Evolutionary conservation across 345 rosid genomes (phyloP).

Genomic region (Lepidium didymum): DNA sequence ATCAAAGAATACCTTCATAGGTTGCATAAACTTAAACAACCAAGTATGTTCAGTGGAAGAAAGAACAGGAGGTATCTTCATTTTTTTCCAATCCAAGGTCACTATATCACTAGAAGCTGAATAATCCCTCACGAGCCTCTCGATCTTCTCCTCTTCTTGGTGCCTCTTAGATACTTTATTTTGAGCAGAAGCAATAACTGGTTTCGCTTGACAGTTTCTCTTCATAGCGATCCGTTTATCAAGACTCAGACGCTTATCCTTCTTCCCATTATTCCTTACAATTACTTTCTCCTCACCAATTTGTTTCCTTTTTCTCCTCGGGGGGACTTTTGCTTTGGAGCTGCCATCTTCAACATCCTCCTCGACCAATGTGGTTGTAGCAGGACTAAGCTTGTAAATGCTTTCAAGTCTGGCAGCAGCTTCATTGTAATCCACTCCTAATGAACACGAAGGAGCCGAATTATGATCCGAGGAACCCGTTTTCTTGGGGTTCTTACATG

Average conservation of each 20-base stretch:
- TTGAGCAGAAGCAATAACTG: slow-evolving; percentile 1
- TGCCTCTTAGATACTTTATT: slow-evolving; percentile 16
- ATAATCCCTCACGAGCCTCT: slow-evolving; percentile 65
- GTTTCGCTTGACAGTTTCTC: slow-evolving; percentile 35
- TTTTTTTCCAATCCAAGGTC: slow-evolving; percentile 90
- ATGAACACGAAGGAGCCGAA: slow-evolving; percentile 31
- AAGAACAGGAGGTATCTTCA: slow-evolving; percentile 96
- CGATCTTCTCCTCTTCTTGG: slow-evolving; percentile 56
- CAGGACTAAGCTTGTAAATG: slow-evolving; percentile 72
- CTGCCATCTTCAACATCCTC: slow-evolving; percentile 28
- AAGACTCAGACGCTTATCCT: slow-evolving; percentile 56
- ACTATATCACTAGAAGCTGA: slow-evolving; percentile 62
- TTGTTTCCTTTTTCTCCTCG: slow-evolving; percentile 39
- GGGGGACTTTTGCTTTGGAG: slow-evolving; percentile 22
- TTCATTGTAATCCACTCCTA: slow-evolving; percentile 73
- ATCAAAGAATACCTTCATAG: slow-evolving; percentile 60
- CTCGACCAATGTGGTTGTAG: slow-evolving; percentile 26
- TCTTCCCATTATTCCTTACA: slow-evolving; percentile 46
- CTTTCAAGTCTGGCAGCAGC: slow-evolving; percentile 87
- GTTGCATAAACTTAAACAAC: slow-evolving; percentile 93
- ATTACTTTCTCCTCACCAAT: slow-evolving; percentile 36
- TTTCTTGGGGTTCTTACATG: slow-evolving; percentile 27
- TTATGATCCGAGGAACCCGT: slow-evolving; percentile 26
- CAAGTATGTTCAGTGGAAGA: slow-evolving; percentile 68
- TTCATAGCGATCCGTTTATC: slow-evolving; percentile 54